These are phyloP conservation scores for Trichosporon sp. DNA, from an alignment of 1,284 basidiomycete genomes.

Conservation along the genomic window DNA sequence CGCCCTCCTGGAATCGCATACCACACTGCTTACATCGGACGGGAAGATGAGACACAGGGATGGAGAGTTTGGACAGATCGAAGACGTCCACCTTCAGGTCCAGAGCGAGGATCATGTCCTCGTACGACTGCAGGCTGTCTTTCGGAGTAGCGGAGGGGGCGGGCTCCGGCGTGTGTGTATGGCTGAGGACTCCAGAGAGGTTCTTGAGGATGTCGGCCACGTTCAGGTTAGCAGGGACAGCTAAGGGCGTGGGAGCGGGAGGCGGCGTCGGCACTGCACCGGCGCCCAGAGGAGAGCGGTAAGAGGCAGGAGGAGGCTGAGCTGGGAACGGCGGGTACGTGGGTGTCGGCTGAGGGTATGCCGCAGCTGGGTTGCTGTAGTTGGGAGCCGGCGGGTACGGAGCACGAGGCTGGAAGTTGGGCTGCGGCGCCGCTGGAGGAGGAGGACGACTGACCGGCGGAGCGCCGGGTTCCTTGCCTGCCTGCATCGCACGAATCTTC, in stretches of 20 bases:
- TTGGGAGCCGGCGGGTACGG: constrained; percentile 17
- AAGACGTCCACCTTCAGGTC: constrained; percentile 63
- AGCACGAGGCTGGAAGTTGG: constrained; percentile 32
- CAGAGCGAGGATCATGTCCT: constrained; percentile 63
- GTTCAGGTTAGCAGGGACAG: constrained; percentile 18
- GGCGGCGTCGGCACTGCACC: constrained; percentile 25
- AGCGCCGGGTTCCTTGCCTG: constrained; percentile 42
- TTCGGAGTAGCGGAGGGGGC: constrained; percentile 42
- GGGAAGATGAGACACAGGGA: constrained; percentile 69
- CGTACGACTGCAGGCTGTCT: constrained; percentile 59
- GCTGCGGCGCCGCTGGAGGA: constrained; percentile 33
- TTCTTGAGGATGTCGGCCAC: constrained; percentile 40
- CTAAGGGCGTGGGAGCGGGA: constrained; percentile 12
- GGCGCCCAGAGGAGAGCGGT: constrained; percentile 11
- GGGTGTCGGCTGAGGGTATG: constrained; percentile 3
- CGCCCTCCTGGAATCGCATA: constrained; percentile 70
- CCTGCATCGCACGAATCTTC: constrained; percentile 33
- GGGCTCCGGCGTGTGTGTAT: constrained; percentile 52
- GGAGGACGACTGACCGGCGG: constrained; percentile 24
- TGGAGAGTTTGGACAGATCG: constrained; percentile 62
- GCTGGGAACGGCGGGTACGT: not conserved
- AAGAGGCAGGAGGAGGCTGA: constrained; percentile 6
- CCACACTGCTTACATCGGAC: constrained; percentile 92
- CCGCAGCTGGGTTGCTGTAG: not conserved
- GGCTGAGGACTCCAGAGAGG: constrained; percentile 42